phyloP scores from a whole-genome alignment of 2,329 filamentous ascomycete genomes.

The Truncatella angustata region DNA sequence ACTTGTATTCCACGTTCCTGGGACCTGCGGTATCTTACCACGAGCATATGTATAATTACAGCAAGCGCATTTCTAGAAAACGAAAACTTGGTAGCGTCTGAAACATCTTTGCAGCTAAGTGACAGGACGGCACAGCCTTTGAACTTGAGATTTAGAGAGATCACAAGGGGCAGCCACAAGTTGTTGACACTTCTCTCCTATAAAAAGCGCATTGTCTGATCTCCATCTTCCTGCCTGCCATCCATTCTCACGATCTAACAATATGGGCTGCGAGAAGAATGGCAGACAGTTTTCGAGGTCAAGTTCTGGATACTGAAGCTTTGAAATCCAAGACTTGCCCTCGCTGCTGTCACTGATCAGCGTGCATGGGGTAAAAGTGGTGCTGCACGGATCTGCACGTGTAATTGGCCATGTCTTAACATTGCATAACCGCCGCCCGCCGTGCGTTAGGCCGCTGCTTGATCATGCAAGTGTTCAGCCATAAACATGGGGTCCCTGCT shows the following conservation, averaged over 20 bases:
- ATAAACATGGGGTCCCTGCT: constrained; percentile 23
- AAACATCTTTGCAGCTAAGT: neutral
- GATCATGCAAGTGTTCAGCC: constrained; percentile 33
- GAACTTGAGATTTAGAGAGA: neutral
- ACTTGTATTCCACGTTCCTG: neutral
- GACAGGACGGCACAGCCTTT: neutral
- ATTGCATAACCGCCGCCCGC: constrained; percentile 36
- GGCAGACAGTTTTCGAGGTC: too few relatives aligned
- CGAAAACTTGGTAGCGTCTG: neutral
- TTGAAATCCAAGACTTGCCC: neutral
- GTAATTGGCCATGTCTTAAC: constrained; percentile 28
- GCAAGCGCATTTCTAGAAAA: neutral
- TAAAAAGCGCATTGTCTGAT: too few relatives aligned
- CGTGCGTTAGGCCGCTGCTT: constrained; percentile 33
- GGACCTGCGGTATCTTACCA: neutral
- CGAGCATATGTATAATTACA: neutral
- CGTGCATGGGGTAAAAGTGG: constrained; percentile 24
- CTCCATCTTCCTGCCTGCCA: neutral
- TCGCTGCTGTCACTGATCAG: neutral
- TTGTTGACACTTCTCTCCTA: too few relatives aligned
- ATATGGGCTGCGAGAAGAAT: too few relatives aligned
- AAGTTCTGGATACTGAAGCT: neutral
- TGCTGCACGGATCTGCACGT: too few relatives aligned
- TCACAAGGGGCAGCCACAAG: neutral
- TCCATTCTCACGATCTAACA: too few relatives aligned